Conservation (phyloP, 768 basidiomycete genomes). For the Crepidotus variabilis region DNA sequence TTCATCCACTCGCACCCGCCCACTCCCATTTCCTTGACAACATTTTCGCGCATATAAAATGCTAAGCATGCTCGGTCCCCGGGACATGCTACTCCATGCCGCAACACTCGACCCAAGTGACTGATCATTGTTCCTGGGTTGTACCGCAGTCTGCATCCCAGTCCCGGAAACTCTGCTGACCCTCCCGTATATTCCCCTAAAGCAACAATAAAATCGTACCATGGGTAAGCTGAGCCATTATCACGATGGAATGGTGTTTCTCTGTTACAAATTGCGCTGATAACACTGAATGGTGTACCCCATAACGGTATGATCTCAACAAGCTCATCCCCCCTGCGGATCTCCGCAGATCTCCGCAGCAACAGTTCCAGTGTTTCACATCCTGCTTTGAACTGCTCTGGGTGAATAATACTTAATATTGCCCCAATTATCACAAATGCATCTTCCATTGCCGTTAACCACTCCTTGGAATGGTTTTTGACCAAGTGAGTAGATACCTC, state of each 20-base stretch:
- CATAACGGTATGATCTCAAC: not conserved
- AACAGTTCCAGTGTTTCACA: not conserved
- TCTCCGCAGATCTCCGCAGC: too few relatives aligned
- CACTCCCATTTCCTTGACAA: not conserved
- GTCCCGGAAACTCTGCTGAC: not conserved
- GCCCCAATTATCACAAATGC: not conserved
- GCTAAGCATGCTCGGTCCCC: constrained; percentile 10
- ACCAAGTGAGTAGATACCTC: not conserved
- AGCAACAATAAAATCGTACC: constrained; percentile 3
- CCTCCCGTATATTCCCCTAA: constrained; percentile 1
- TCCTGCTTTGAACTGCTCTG: not conserved
- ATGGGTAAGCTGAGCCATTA: not conserved
- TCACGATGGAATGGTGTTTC: constrained; percentile 7
- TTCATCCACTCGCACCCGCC: not conserved
- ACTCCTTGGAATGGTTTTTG: not conserved
- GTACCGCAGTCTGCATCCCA: constrained; percentile 2
- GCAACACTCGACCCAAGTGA: not conserved
- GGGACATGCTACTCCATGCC: constrained; percentile 1
- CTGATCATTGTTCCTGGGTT: constrained; percentile 4
- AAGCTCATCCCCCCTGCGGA: not conserved
- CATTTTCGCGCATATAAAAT: not conserved
- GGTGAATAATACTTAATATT: not conserved
- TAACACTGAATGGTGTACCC: constrained; percentile 6
- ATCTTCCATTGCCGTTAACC: not conserved
- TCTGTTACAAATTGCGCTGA: constrained; percentile 8